Evolutionary conservation across 75 land plant genomes (phyloP).

Genomic region (Pinus taeda): DNA sequence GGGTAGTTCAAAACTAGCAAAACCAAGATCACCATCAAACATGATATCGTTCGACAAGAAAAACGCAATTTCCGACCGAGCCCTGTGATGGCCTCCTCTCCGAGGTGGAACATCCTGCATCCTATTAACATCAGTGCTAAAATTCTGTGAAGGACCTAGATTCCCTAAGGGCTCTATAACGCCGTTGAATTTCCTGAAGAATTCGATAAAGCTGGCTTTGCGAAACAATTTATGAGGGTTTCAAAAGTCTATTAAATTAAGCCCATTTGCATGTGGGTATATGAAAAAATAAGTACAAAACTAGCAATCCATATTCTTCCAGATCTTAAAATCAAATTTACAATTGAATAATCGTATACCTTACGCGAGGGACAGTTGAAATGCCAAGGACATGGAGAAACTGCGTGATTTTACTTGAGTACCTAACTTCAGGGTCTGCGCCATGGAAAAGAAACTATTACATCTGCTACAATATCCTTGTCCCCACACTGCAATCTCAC

Average conservation of each 20-base stretch:
- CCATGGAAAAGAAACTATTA: too few species aligned
- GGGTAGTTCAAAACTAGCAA: conserved; percentile 21
- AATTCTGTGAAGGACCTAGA: conserved; percentile 20
- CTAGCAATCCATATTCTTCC: neutral
- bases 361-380: neutral
- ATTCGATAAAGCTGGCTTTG: conserved; percentile 31
- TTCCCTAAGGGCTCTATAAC: conserved; percentile 9
- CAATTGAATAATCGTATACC: neutral
- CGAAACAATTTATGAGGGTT: neutral
- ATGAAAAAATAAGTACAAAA: neutral
- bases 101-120: conserved; percentile 70
- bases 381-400: too few species aligned
- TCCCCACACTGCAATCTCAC: too few species aligned
- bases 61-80: conserved; percentile 82
- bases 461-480: too few species aligned
- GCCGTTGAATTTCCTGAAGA: conserved; percentile 18
- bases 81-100: conserved; percentile 60
- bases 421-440: too few species aligned
- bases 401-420: too few species aligned
- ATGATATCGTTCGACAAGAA: conserved; percentile 69
- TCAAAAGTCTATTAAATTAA: neutral
- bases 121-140: conserved; percentile 83
- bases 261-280: neutral
- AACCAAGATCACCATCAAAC: conserved; percentile 51
- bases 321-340: neutral